Percentiles rank a stretch among this genome's conserved stretches.
Conservation (phyloP, 1,139 yeast genomes). For the Komagataea norvegica region DNA sequence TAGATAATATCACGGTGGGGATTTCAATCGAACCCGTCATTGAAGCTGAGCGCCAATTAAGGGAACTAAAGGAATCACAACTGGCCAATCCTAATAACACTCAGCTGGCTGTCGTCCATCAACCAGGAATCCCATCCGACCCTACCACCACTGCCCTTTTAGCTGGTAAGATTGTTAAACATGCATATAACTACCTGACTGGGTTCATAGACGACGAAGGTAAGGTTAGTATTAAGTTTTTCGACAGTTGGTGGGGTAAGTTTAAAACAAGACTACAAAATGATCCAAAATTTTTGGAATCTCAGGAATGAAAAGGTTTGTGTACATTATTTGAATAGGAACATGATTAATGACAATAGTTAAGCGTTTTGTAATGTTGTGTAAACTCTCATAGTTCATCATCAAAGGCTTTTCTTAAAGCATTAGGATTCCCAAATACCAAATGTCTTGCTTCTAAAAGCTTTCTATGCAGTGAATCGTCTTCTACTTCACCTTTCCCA, state of each 20-base stretch:
- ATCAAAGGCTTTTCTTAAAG: constrained; percentile 49
- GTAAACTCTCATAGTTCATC: constrained; percentile 53
- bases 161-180: constrained; percentile 84
- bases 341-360: background rate
- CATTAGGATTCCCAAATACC: constrained; percentile 79
- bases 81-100: constrained; percentile 26
- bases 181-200: constrained; percentile 85
- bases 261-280: constrained; percentile 68
- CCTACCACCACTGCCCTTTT: constrained; percentile 37
- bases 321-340: background rate
- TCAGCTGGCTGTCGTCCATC: constrained; percentile 3
- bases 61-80: constrained; percentile 33
- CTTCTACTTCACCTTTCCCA: constrained; percentile 24
- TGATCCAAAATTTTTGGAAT: constrained; percentile 77
- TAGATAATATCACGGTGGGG: constrained; percentile 56
- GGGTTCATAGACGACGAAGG: constrained; percentile 78
- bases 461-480: constrained; percentile 37
- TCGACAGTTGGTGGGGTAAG: constrained; percentile 96
- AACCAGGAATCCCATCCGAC: constrained; percentile 10
- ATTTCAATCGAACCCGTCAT: constrained; percentile 78
- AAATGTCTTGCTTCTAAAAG: constrained; percentile 59
- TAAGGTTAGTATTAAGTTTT: constrained; percentile 80
- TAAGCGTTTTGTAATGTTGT: no score
- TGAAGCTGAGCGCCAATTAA: constrained; percentile 51
- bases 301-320: constrained; percentile 24